phyloP scores from a whole-genome alignment of 805 yeast genomes.

The Candida ficus region DNA sequence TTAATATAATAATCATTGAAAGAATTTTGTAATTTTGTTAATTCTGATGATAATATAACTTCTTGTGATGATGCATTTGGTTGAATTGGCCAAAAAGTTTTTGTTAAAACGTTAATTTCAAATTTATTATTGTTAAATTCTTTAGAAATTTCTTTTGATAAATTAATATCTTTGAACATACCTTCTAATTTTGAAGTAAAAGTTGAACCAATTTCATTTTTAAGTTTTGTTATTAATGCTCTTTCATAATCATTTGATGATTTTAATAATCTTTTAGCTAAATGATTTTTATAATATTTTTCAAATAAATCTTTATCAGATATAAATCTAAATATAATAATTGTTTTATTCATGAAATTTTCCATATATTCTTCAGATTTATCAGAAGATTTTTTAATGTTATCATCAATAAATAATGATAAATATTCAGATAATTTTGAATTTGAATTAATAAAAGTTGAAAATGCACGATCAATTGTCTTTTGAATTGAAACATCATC shows the following conservation, averaged over 20 bases:
- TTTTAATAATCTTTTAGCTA: constrained; percentile 71
- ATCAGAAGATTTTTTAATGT: constrained; percentile 45
- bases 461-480: constrained; percentile 55
- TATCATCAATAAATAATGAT: constrained; percentile 54
- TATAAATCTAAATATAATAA: constrained; percentile 60
- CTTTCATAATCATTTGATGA: constrained; percentile 61
- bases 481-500: constrained; percentile 46
- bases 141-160: constrained; percentile 44
- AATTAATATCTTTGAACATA: constrained; percentile 76
- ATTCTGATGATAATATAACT: constrained; percentile 37
- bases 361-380: constrained; percentile 40
- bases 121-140: constrained; percentile 38
- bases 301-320: constrained; percentile 85
- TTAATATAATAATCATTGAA: constrained; percentile 49
- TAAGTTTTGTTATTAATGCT: constrained; percentile 56
- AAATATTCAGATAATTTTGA: constrained; percentile 47
- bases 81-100: constrained; percentile 66
- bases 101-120: constrained; percentile 51
- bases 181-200: constrained; percentile 78
- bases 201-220: constrained; percentile 73
- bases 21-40: constrained; percentile 36
- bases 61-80: constrained; percentile 25
- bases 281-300: constrained; percentile 75
- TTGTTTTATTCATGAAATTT: constrained; percentile 46
- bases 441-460: constrained; percentile 52